These are phyloP conservation scores for Salvia splendens DNA, from an alignment of 257 asterid species.

Conservation along the genomic window DNA sequence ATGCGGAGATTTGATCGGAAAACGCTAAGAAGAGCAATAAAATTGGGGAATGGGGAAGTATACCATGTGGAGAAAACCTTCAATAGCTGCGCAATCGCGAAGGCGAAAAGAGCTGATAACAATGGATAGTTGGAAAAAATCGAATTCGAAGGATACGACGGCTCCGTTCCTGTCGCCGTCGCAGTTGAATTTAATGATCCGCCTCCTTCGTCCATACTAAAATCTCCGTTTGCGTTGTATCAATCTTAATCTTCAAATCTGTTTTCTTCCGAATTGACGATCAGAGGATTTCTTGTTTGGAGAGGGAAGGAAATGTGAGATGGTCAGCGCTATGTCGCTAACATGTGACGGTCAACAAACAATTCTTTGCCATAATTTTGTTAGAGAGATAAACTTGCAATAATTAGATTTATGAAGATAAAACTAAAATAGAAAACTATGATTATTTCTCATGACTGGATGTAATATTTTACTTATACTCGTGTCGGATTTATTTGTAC, in stretches of 20 bases:
- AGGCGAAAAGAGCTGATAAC: conserved; percentile 72
- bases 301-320: conserved; percentile 15
- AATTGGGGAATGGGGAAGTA: conserved; percentile 26
- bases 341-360: conserved; percentile 40
- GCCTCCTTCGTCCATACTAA: conserved; percentile 42
- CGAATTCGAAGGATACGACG: conserved; percentile 44
- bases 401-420: too few species aligned
- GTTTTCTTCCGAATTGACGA: conserved; percentile 26
- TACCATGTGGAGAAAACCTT: conserved; percentile 78
- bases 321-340: conserved; percentile 19
- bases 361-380: conserved; percentile 10
- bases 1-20: neutral
- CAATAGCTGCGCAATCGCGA: conserved; percentile 68
- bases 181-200: conserved; percentile 40
- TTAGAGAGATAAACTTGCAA: neutral
- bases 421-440: too few species aligned
- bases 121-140: conserved; percentile 64
- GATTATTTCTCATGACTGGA: too few species aligned
- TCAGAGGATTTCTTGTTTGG: conserved; percentile 2
- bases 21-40: neutral
- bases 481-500: too few species aligned
- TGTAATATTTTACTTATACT: too few species aligned
- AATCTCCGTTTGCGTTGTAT: conserved; percentile 2
- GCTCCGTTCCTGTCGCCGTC: conserved; percentile 33
- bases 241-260: conserved; percentile 16